These are phyloP conservation scores for Penicillium nordicum DNA, from an alignment of 2,329 filamentous ascomycete species.

Conservation along the genomic window DNA sequence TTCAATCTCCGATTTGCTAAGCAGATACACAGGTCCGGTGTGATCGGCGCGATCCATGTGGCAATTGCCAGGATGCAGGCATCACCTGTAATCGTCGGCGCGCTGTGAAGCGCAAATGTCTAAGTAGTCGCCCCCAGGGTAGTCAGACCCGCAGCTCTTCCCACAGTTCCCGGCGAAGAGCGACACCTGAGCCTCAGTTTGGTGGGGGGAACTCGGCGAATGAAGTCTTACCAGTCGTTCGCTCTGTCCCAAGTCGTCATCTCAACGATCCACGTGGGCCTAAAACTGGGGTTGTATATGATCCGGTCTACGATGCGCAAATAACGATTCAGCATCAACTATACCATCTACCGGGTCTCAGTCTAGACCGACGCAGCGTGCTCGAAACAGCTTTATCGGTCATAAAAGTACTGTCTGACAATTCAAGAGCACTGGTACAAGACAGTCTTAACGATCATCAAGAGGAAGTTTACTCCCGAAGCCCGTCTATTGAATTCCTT, in stretches of 20 bases:
- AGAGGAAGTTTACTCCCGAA: constrained; percentile 3
- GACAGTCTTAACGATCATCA: not conserved
- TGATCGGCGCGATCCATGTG: constrained; percentile 21
- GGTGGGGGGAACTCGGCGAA: not conserved
- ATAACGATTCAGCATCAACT: constrained; percentile 11
- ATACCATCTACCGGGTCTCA: constrained; percentile 4
- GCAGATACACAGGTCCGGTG: constrained; percentile 19
- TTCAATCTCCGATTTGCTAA: not conserved
- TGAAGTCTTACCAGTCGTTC: not conserved
- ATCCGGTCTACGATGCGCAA: constrained; percentile 17
- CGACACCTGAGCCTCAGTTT: not conserved
- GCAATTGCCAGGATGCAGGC: constrained; percentile 23
- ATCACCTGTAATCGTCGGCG: constrained; percentile 13
- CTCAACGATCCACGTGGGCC: not conserved
- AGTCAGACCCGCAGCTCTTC: not conserved
- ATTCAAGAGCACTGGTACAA: not conserved
- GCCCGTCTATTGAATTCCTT: constrained; percentile 16
- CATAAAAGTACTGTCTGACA: constrained; percentile 5
- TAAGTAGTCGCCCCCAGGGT: not conserved
- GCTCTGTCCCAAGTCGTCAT: not conserved
- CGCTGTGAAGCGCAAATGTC: constrained; percentile 4
- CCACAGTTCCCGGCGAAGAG: not conserved
- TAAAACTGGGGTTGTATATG: constrained; percentile 4
- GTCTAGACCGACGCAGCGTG: constrained; percentile 9
- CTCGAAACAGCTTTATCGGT: constrained; percentile 14